phyloP scores from a whole-genome alignment of 805 yeast species.

The Yarrowia divulgata region DNA sequence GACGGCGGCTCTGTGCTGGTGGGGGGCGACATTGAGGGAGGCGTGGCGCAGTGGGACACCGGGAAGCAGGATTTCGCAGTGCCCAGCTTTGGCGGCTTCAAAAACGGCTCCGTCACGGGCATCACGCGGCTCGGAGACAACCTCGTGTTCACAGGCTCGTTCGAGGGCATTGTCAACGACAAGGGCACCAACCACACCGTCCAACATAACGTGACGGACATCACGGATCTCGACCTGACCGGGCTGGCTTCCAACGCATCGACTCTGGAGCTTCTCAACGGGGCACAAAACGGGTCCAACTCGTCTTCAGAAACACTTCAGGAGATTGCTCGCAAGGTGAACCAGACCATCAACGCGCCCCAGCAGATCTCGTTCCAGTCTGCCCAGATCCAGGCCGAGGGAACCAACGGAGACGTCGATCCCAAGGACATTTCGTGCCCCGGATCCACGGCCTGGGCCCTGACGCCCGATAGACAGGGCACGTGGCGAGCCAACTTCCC shows the following conservation, averaged over 20 bases:
- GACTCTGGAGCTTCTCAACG: slow-evolving; percentile 9
- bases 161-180: slow-evolving; percentile 65
- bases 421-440: slow-evolving; percentile 65
- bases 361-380: slow-evolving; percentile 45
- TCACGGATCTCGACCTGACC: slow-evolving; percentile 34
- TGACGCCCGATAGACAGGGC: slow-evolving; percentile 59
- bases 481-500: slow-evolving; percentile 71
- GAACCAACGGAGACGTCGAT: slow-evolving; percentile 41
- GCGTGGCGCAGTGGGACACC: slow-evolving; percentile 70
- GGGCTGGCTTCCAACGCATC: slow-evolving; percentile 35
- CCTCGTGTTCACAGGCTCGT: slow-evolving; percentile 81
- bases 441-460: slow-evolving; percentile 59
- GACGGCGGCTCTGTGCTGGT: slow-evolving; percentile 65
- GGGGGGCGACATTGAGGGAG: slow-evolving; percentile 78
- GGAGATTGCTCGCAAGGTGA: slow-evolving; percentile 52
- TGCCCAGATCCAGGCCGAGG: slow-evolving; percentile 45
- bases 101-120: slow-evolving; percentile 66
- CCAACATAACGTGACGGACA: slow-evolving; percentile 30
- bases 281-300: slow-evolving; percentile 41
- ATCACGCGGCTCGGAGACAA: slow-evolving; percentile 59
- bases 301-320: slow-evolving; percentile 63
- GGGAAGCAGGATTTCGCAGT: slow-evolving; percentile 53
- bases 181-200: slow-evolving; percentile 47
- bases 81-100: slow-evolving; percentile 81
- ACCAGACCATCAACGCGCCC: slow-evolving; percentile 52